Base-by-base conservation (phyloP, 164 flowering plant genomes). In the Cinnamomum micranthum region DNA sequence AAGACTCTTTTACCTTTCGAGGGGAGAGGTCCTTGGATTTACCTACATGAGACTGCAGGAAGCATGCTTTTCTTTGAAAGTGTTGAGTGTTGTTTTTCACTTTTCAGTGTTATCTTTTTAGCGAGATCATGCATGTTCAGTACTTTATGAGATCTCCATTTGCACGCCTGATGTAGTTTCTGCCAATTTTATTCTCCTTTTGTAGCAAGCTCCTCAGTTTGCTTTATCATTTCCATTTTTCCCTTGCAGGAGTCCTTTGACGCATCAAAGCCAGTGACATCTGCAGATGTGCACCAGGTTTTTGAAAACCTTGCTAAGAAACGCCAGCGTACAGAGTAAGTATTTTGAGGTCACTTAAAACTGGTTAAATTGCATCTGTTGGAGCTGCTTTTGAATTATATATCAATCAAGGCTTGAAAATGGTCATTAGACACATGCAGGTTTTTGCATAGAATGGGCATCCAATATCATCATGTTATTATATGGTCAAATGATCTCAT, bases 241-340 rank as follows among this genome's bases (percentile, higher is more conserved):
- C 55, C 35, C 70, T 73, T 80, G 77, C 90, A 94, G 99, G 92
- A 85, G 71, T 80, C 93, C 4, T 81, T 79, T 73, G 99, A 91
- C 73, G 68, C 94, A 73, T 92, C 98, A 19, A 90, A 91, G 81
- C 72, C 98, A 52, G 78, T 93, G 77, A 96, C 99, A 41, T 58
- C 97, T 28, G 94, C 77, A 65, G 97, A 94, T 81, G 84, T 96
- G 50, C 88, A 83, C 73, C 90, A 92, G 84, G 82, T 93, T 35
- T 96, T 96, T 82, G 94, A 92, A 73, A 92, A 96, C 81, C 98
- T 96, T 81, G 86, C 90, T 52, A 93, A 89, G 85, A 93, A 91
- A 84, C 91, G 98, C 47, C 78, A 85, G 50, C 90, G 92, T 24
- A 59, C 77, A 65, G 47, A 81, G 84, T 89, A 78, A 84, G 81